Evolutionary conservation across 805 yeast species (phyloP), one percentile per base, ranked within the genome.

Genomic region (Yamadazyma tumulicola): DNA sequence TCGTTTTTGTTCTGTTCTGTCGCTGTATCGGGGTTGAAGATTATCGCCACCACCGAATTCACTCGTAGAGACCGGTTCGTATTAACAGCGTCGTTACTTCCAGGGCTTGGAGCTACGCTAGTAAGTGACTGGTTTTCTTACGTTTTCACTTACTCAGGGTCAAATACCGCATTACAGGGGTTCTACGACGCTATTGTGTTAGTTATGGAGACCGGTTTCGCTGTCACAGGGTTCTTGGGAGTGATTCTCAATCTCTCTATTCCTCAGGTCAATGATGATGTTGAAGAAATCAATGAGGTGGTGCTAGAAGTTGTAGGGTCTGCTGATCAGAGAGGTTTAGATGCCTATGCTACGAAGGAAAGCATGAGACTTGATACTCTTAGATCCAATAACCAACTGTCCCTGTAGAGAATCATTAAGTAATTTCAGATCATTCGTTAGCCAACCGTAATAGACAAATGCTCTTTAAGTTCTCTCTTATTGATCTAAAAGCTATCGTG

Each of bases 41-140:
- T 83, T 51, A 79, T 82, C 39, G 60, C 85, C 18, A 56, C 73
- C 31, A 70, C 75, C 27, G 74, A 74, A 32, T 79, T 81, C 57
- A 75, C 85, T 6, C 72, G 89, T 57, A 74, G 89, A 56, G 87
- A 82, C 55, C 67, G 91, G 42, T 79, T 83, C 48, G 76, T 83
- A 14, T 64, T 83, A 24, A 79, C 91, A 4, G 78, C 82, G 5
- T 61, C 85, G 1, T 55, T 80, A 28, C 54, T 79, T 42, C 77
- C 80, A 19, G 89, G 91, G 13, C 52, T 83, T 22, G 88, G 86
- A 35, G 73, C 87, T 14, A 69, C 72, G 38, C 61, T 83, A 39
- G 81, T 81, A 9, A 75, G 80, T 22, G 54, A 61, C 49, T 83
- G 87, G 87, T 83, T 83, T 49, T 54, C 60, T 34, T 51, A 64